phyloP scores from a whole-genome alignment of 2,329 filamentous ascomycete species.

The Claviceps monticola region DNA sequence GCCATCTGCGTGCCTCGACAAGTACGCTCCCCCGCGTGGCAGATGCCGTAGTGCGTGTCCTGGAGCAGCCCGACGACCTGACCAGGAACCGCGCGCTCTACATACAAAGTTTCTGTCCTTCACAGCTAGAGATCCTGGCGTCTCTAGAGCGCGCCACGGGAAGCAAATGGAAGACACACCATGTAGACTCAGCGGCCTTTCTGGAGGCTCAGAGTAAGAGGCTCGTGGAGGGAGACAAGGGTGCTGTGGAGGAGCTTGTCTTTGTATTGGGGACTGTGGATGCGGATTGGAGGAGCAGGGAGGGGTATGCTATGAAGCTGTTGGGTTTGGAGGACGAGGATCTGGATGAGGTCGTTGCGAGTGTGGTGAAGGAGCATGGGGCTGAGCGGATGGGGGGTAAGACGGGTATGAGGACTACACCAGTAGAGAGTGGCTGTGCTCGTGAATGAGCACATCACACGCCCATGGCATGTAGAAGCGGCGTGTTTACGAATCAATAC shows the following conservation, averaged over 20 bases:
- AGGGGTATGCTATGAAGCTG: conserved; percentile 32
- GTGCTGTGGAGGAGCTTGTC: conserved; percentile 32
- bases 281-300: conserved; percentile 32
- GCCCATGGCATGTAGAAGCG: too few relatives aligned
- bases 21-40: conserved; percentile 36
- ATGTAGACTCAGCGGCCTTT: conserved; percentile 24
- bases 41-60: conserved; percentile 33
- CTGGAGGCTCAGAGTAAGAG: conserved; percentile 23
- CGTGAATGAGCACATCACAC: too few relatives aligned
- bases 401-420: neutral
- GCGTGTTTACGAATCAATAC: too few relatives aligned
- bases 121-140: conserved; percentile 33
- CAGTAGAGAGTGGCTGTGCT: too few relatives aligned
- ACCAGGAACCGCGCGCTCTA: conserved; percentile 38
- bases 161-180: conserved; percentile 20
- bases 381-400: neutral
- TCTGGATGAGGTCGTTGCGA: conserved; percentile 26
- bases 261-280: conserved; percentile 34
- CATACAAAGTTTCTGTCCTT: conserved; percentile 31
- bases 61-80: conserved; percentile 26
- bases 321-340: conserved; percentile 32
- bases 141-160: conserved; percentile 37
- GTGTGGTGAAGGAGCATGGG: conserved; percentile 17
- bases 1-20: conserved; percentile 31
- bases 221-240: conserved; percentile 23